Evolutionary conservation across 2,329 filamentous ascomycete genomes (phyloP).

Genomic region (Alternaria sp.): DNA sequence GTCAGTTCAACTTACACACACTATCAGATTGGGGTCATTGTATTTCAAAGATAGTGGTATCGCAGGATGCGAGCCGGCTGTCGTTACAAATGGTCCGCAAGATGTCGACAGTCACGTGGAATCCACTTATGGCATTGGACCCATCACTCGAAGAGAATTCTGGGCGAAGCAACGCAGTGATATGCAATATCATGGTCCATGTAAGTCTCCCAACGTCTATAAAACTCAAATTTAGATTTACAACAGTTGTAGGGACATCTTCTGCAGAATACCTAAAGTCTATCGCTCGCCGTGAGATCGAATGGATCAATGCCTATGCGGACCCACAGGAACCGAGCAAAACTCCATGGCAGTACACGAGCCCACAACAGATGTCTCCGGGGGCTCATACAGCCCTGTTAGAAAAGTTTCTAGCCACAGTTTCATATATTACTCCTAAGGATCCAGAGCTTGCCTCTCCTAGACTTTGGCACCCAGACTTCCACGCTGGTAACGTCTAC

Average conservation of each 20-base stretch:
- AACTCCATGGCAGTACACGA: slow-evolving; percentile 45
- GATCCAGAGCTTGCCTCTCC: slow-evolving; percentile 33
- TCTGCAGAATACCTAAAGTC: slow-evolving; percentile 36
- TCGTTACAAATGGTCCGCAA: slow-evolving; percentile 27
- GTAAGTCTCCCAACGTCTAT: slow-evolving; percentile 21
- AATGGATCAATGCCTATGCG: slow-evolving; percentile 41
- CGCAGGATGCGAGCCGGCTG: slow-evolving; percentile 43
- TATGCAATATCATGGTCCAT: slow-evolving; percentile 37
- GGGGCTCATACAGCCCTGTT: slow-evolving; percentile 31
- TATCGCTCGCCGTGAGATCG: slow-evolving; percentile 46
- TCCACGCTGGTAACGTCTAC: slow-evolving; percentile 42
- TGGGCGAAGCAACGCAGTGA: slow-evolving; percentile 34
- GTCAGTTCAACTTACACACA: slow-evolving; percentile 24
- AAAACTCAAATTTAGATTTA: slow-evolving; percentile 12
- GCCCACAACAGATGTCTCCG: slow-evolving; percentile 38
- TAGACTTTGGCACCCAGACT: slow-evolving; percentile 41
- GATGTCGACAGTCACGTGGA: slow-evolving; percentile 23
- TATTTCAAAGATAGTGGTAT: slow-evolving; percentile 35
- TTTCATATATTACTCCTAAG: slow-evolving; percentile 37
- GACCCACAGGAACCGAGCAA: slow-evolving; percentile 34
- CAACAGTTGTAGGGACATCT: slow-evolving; percentile 30
- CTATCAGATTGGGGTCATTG: slow-evolving; percentile 27
- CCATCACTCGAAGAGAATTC: slow-evolving; percentile 35
- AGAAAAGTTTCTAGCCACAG: slow-evolving; percentile 30
- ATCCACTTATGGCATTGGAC: slow-evolving; percentile 35